phyloP scores from a whole-genome alignment of 164 flowering plant genomes.

The Stephania yunnanensis region DNA sequence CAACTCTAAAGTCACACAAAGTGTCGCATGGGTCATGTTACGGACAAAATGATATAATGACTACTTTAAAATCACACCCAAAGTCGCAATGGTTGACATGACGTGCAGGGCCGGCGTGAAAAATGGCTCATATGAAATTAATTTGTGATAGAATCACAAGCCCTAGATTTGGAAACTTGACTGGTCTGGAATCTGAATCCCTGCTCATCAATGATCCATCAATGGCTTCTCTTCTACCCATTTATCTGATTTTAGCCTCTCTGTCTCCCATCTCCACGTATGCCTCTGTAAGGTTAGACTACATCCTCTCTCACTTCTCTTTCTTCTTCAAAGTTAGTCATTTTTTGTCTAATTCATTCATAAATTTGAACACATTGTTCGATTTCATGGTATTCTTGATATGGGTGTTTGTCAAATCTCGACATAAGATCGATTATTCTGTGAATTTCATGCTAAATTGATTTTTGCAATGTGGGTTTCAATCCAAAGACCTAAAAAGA shows the following conservation, averaged over 20 bases:
- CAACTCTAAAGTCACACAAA: too few relatives aligned
- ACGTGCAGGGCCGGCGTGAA: too few relatives aligned
- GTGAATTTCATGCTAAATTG: not conserved
- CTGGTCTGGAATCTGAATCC: not conserved
- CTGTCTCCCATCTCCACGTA: constrained; percentile 14
- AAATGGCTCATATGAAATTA: too few relatives aligned
- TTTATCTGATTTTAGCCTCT: constrained; percentile 20
- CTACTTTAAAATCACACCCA: too few relatives aligned
- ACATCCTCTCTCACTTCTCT: not conserved
- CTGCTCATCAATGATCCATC: constrained; percentile 8
- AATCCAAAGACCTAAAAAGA: not conserved
- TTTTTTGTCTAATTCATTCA: not conserved
- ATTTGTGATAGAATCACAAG: not conserved
- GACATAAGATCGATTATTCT: not conserved
- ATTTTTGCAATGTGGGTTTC: not conserved
- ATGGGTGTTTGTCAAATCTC: constrained; percentile 6
- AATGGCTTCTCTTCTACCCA: constrained; percentile 30
- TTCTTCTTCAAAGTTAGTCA: not conserved
- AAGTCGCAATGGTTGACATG: too few relatives aligned
- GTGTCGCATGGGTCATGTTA: too few relatives aligned
- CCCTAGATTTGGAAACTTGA: not conserved
- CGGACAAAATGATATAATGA: too few relatives aligned
- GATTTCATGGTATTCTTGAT: not conserved
- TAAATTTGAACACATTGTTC: not conserved
- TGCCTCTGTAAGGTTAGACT: constrained; percentile 21